Base-by-base conservation (phyloP, 108 stramenopile genomes). In the Cyclostephanos tholiformis region DNA sequence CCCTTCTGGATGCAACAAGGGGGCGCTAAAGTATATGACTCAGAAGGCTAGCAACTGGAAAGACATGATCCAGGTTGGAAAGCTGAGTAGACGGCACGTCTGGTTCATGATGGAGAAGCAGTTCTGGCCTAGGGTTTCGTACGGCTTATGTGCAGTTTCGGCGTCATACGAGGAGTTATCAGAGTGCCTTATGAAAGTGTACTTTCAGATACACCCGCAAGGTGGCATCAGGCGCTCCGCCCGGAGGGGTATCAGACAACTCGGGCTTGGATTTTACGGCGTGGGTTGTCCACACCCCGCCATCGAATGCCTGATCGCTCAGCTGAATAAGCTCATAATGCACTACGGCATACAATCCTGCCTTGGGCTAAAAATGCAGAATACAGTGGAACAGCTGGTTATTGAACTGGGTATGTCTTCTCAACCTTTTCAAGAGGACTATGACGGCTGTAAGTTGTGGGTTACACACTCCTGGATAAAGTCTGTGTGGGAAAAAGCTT, bases 401-500 rank as follows among this genome's bases (percentile, higher is more conserved):
- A 17, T 72, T 12, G 71, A 72, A 32, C 6, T 72, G 51, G 71
- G 71, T 1, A 20, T 71, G 13, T 71, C 70, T 3, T 1, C 17
- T 16, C 58, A 60, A 35, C 70, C 70, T 10, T 29, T 71, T 5
- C 48, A 50, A 35, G 46, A 61, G 46, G 46, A 41, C 4, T 71
- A 20, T 25, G 6, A 13, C 6, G 35, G 12, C 1, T 71, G 49
- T 62, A 3, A 55, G 23, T 5, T 3, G 10, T 26, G 53, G 23
- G 26, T 60, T 14, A 29, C 49, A 14, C 32, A 14, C 27, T 17
- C 19, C 9, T 71, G 57, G 53, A 27, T 72, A 30, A 38, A 38
- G 20, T 22, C 62, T 1, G 5, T 63, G 9, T 72, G 71, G 71
- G 71, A 72, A 44, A 63, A 63, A 55, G 59, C 58, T 23, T n/a